Evolutionary conservation across 768 basidiomycete genomes (phyloP).

Genomic region (Pulveroboletus sp.): DNA sequence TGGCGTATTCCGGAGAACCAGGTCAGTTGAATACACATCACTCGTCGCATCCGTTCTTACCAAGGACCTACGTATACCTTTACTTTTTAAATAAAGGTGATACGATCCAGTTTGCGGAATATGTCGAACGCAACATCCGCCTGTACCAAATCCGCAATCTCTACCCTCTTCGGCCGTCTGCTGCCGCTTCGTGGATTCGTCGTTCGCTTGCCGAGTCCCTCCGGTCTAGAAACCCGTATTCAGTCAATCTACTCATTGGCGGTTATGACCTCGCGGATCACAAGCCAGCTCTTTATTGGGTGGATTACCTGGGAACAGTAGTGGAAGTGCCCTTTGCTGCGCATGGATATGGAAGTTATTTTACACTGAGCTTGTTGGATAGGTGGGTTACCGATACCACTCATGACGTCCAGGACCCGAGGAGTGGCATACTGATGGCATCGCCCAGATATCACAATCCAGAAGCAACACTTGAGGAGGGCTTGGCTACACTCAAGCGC

Average conservation of each 20-base stretch:
- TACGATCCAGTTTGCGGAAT: slow-evolving; percentile 95
- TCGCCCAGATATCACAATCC: slow-evolving; percentile 80
- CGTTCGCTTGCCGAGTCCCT: slow-evolving; percentile 84
- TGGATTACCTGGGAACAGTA: slow-evolving; percentile 93
- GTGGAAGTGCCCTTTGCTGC: slow-evolving; percentile 88
- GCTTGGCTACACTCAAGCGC: slow-evolving; percentile 73
- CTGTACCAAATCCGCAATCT: slow-evolving; percentile 94
- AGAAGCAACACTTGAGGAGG: slow-evolving; percentile 79
- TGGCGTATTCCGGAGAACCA: slow-evolving; percentile 94
- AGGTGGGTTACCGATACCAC: slow-evolving; percentile 42
- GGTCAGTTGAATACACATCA: slow-evolving; percentile 40
- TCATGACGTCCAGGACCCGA: background rate
- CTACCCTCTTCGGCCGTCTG: slow-evolving; percentile 81
- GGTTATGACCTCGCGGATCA: slow-evolving; percentile 81
- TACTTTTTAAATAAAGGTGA: slow-evolving; percentile 56
- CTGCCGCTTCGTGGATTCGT: slow-evolving; percentile 95
- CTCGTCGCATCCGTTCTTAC: background rate
- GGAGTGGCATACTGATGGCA: background rate
- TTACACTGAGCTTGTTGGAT: slow-evolving; percentile 88
- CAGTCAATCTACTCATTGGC: slow-evolving; percentile 89
- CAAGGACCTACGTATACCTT: background rate
- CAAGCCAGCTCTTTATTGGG: slow-evolving; percentile 84
- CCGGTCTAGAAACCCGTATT: slow-evolving; percentile 81
- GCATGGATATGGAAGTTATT: slow-evolving; percentile 93
- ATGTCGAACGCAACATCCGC: slow-evolving; percentile 90